Conservation (phyloP, 2,329 filamentous ascomycete species). For the Hirsutella rhossiliensis region DNA sequence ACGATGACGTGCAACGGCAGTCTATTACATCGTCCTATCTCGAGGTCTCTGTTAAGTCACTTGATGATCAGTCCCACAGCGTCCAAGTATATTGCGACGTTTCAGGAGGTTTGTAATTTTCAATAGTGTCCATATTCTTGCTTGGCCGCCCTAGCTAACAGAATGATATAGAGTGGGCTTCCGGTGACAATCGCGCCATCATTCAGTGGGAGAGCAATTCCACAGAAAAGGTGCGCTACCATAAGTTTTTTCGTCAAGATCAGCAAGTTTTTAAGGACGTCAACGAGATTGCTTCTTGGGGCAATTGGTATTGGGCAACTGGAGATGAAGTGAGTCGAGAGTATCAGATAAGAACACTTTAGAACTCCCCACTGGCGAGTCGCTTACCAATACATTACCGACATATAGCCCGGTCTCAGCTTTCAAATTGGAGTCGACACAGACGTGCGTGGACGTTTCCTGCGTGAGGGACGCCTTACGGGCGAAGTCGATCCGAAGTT, state of each 20-base stretch:
- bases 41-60: slow-evolving; percentile 46
- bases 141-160: slow-evolving; percentile 29
- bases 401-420: slow-evolving; percentile 34
- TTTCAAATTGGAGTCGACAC: slow-evolving; percentile 60
- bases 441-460: slow-evolving; percentile 55
- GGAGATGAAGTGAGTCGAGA: slow-evolving; percentile 28
- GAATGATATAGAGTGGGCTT: slow-evolving; percentile 50
- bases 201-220: slow-evolving; percentile 51
- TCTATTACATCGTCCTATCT: slow-evolving; percentile 63
- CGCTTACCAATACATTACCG: no score
- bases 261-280: slow-evolving; percentile 58
- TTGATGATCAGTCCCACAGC: slow-evolving; percentile 49
- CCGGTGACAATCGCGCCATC: slow-evolving; percentile 42
- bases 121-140: slow-evolving; percentile 14
- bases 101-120: slow-evolving; percentile 23
- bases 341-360: no score
- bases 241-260: slow-evolving; percentile 45
- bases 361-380: no score
- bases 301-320: slow-evolving; percentile 64
- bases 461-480: slow-evolving; percentile 45
- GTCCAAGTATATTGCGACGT: slow-evolving; percentile 65
- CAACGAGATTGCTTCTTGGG: slow-evolving; percentile 68
- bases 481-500: slow-evolving; percentile 54
- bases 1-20: slow-evolving; percentile 52
- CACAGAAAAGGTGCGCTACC: slow-evolving; percentile 43